Conservation (phyloP, 2,329 filamentous ascomycete genomes). For the Cladosporium phlei region DNA sequence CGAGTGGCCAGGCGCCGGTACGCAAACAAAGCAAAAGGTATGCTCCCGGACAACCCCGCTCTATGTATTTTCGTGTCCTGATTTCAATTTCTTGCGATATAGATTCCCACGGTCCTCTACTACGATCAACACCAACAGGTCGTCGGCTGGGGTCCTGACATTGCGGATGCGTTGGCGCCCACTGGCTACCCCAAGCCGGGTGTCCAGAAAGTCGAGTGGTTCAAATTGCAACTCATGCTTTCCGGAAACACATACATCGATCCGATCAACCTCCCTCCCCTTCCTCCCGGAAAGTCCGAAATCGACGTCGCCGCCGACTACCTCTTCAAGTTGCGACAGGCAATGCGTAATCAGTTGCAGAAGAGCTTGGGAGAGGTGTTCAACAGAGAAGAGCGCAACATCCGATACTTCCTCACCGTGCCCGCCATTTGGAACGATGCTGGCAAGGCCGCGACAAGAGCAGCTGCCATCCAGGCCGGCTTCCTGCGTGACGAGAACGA, state of each 20-base stretch:
- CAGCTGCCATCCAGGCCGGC: slow-evolving; percentile 92
- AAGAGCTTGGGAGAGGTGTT: slow-evolving; percentile 97
- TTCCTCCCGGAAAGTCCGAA: slow-evolving; percentile 95
- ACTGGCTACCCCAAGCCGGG: slow-evolving; percentile 97
- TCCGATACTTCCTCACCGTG: slow-evolving; percentile 96
- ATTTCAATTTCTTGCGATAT: not conserved
- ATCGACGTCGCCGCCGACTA: slow-evolving; percentile 99
- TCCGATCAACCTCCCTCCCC: slow-evolving; percentile 94
- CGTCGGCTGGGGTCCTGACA: slow-evolving; percentile 98
- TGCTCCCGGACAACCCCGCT: slow-evolving; percentile 14
- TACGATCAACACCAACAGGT: slow-evolving; percentile 99
- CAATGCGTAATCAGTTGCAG: slow-evolving; percentile 90
- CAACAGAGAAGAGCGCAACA: slow-evolving; percentile 95
- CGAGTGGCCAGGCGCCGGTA: slow-evolving; percentile 96
- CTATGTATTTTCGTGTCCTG: too few species aligned
- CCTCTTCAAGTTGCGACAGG: slow-evolving; percentile 94
- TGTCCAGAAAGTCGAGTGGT: slow-evolving; percentile 99
- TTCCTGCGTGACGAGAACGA: slow-evolving; percentile 97
- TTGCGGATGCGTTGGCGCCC: slow-evolving; percentile 90
- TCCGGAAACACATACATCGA: slow-evolving; percentile 99
- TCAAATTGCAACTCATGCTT: slow-evolving; percentile 98
- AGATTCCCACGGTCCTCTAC: slow-evolving; percentile 99
- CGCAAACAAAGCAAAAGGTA: slow-evolving; percentile 98
- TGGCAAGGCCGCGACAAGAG: slow-evolving; percentile 91
- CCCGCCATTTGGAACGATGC: slow-evolving; percentile 99